Evolutionary conservation across 805 yeast species (phyloP), one percentile per base, ranked within the genome.

Genomic region (Candida schatavii): DNA sequence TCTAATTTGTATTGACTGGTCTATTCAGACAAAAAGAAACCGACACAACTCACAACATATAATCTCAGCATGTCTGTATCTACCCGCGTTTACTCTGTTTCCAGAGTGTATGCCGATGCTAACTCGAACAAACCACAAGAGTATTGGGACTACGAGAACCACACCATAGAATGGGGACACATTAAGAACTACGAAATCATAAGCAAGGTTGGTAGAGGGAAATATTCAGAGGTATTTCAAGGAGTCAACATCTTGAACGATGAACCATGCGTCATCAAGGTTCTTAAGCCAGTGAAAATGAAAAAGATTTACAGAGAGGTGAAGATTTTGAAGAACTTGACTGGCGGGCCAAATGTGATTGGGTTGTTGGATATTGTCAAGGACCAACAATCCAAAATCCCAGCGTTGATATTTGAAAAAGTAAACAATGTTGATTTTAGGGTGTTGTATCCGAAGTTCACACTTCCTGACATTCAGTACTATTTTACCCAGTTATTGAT

Each of bases 281-380:
- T 88, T 19, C 74, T 90, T 56, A 90, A 90, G 61, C 97, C 97
- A 2, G 96, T 90, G 25, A 89, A 89, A 66, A 72, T 89, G 61
- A 89, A 89, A 75, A 90, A 90, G 68, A 90, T 90, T 52, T 86
- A 87, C 65, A 75, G 97, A 53, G 97, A 90, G 62, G 83, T 90
- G 55, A 83, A 86, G 58, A 90, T 90, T 36, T 70, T 90, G 49
- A 87, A 88, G 61, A 90, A 90, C 61, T 71, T 90, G 53, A 79
- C 83, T 2, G 85, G 83, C 9, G 97, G 97, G 0, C 86, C 93
- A 39, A 85, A 87, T 62, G 77, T 90, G 39, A 78, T 90, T 37
- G 77, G 78, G 30, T 66, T 90, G 40, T 73, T 81, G 39, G 96
- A 89, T 54, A 81, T 88, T n/a, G 95, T 90, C 14, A 81, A 93